Evolutionary conservation across 140 eudicot species (phyloP), one percentile per base, ranked within the genome.

Genomic region (Stevia rebaudiana): DNA sequence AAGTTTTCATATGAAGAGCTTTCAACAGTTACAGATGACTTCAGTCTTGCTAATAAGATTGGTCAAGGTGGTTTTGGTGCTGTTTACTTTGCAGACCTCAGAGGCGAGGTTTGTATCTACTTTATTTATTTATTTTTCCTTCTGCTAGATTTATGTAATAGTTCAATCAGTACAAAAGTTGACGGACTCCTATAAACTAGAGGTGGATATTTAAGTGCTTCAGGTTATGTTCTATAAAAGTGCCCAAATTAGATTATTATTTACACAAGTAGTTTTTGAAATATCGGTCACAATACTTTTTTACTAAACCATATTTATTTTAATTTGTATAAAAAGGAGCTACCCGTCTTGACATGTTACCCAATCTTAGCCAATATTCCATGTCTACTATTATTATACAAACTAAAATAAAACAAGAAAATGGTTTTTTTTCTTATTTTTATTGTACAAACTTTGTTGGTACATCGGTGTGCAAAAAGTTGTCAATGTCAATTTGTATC

Each of bases 51-150:
- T 47, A 79, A 74, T 52, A 86, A 83, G 80, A 89, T 89, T 64
- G 97, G 97, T 39, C 80, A 81, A 79, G 97, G 97, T 63, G 97
- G 97, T 23, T 89, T 85, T 74, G 97, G 97, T 30, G 78, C 86
- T 22, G 91, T 89, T 73, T 89, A 78, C 70, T 89, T 86, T 70
- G 97, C 83, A 24, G 95, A 86, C 75, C 84, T 89, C 65, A 80
- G 92, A 82, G 95, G 92, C 72, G 83, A 89, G 95, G 95, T 86
- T 22, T 19, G 57, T 7, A 19, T 8, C 57, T 50, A 9, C 0
- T n/a, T 22, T 22, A 8, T 50, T 2, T 3, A 50, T 11, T 6
- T 22, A 1, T 28, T 28, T 2, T 8, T 47, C 3, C 1, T 21
- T 1, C 1, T 48, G 54, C 28, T 48, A 4, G 18, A 8, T 48